Evolutionary conservation across 768 basidiomycete genomes (phyloP).

Genomic region (Russula compacta): DNA sequence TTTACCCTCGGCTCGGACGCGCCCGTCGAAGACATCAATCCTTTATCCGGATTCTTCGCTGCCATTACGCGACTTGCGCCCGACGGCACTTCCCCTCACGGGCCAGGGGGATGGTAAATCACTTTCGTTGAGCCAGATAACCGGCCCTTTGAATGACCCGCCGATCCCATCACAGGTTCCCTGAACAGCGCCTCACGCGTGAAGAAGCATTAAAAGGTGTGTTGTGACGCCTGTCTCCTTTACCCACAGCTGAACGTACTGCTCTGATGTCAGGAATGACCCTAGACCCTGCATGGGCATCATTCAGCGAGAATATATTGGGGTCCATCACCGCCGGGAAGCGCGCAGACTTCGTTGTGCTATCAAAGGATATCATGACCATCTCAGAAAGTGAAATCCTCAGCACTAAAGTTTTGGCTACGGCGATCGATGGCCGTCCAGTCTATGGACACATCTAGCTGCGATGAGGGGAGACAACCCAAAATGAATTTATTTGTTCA

Average conservation of each 20-base stretch:
- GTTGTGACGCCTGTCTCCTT: background rate
- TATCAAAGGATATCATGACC: slow-evolving; percentile 75
- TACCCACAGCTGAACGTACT: background rate
- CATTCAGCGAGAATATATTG: slow-evolving; percentile 61
- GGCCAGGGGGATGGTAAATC: slow-evolving; percentile 70
- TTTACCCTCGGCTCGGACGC: slow-evolving; percentile 84
- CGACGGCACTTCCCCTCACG: slow-evolving; percentile 71
- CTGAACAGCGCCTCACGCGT: slow-evolving; percentile 67
- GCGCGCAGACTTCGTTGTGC: slow-evolving; percentile 76
- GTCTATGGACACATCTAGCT: slow-evolving; percentile 35
- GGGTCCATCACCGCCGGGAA: slow-evolving; percentile 79
- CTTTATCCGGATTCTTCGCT: slow-evolving; percentile 80
- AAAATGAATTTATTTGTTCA: slow-evolving; percentile 1
- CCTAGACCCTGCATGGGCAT: slow-evolving; percentile 78
- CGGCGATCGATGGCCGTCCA: slow-evolving; percentile 65
- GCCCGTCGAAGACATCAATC: slow-evolving; percentile 83
- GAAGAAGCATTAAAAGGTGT: slow-evolving; percentile 69
- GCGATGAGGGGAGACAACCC: background rate
- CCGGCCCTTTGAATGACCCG: background rate
- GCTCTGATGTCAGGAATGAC: slow-evolving; percentile 57
- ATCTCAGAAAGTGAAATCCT: slow-evolving; percentile 52
- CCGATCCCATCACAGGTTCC: slow-evolving; percentile 48
- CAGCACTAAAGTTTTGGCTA: slow-evolving; percentile 56
- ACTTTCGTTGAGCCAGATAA: background rate
- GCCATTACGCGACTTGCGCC: slow-evolving; percentile 68